Percentiles rank a stretch among this genome's conserved stretches.
Evolutionary conservation across 805 yeast genomes (phyloP).

Genomic region (Candida khao-thaluensis): DNA sequence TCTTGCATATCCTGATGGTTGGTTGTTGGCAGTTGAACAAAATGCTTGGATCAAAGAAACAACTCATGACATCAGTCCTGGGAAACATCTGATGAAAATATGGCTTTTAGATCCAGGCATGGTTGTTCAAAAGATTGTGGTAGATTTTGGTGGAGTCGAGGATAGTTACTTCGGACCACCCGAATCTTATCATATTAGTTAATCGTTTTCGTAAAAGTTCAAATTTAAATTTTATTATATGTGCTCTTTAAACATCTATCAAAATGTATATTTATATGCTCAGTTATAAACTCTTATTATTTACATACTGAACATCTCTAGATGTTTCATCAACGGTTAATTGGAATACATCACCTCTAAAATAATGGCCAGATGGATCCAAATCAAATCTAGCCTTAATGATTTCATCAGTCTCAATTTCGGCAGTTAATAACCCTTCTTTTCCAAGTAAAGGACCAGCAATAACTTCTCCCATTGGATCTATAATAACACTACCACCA

Average conservation of each 20-base stretch:
- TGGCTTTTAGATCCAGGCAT: constrained; percentile 18
- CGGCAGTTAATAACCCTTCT: constrained; percentile 42
- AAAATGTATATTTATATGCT: too few species aligned
- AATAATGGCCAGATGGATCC: constrained; percentile 45
- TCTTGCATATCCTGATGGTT: constrained; percentile 16
- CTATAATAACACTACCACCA: constrained; percentile 26
- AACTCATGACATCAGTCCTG: constrained; percentile 15
- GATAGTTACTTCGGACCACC: constrained; percentile 19
- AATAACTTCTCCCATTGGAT: constrained; percentile 39
- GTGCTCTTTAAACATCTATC: too few species aligned
- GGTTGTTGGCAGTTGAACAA: constrained; percentile 17
- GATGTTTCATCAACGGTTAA: constrained; percentile 37
- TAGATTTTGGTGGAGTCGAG: constrained; percentile 21
- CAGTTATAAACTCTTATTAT: too few species aligned
- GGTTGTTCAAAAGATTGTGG: constrained; percentile 16
- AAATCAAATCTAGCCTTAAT: constrained; percentile 41
- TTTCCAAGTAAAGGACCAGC: constrained; percentile 38
- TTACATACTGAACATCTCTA: neutral
- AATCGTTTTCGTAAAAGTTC: constrained; percentile 1
- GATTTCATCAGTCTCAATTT: constrained; percentile 37
- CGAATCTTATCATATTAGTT: constrained; percentile 12
- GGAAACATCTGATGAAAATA: constrained; percentile 15
- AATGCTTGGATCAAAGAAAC: constrained; percentile 16
- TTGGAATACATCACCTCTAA: constrained; percentile 40
- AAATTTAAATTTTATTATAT: too few species aligned